These are phyloP conservation scores for Podospora comata DNA, from an alignment of 495 filamentous ascomycete species.

Conservation along the genomic window DNA sequence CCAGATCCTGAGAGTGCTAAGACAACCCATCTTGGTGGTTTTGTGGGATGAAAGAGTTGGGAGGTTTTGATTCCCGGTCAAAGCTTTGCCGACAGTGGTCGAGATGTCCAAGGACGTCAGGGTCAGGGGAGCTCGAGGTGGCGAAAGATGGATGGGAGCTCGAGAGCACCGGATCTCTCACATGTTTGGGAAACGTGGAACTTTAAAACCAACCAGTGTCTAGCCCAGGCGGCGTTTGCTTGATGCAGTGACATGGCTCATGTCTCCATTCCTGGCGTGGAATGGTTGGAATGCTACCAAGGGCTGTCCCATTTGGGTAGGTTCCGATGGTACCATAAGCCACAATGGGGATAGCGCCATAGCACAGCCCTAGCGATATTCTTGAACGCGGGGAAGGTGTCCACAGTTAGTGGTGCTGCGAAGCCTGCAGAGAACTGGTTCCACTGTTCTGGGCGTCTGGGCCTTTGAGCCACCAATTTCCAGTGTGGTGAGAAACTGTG, in stretches of 20 bases:
- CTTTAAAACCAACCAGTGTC: not conserved
- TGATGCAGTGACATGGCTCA: not conserved
- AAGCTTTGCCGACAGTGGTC: not conserved
- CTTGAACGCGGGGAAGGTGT: not conserved
- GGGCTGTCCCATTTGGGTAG: not conserved
- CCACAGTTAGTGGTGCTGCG: not conserved
- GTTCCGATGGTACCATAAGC: not conserved
- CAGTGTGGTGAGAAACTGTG: not conserved
- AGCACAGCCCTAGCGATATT: not conserved
- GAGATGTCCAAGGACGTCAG: not conserved
- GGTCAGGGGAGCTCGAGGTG: not conserved
- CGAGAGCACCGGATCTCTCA: not conserved
- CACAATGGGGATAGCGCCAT: not conserved
- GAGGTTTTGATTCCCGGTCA: not conserved
- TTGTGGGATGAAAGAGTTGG: not conserved
- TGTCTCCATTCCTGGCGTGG: not conserved
- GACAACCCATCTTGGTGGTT: not conserved
- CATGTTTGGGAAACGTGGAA: not conserved
- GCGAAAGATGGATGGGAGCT: not conserved
- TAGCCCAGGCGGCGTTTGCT: not conserved
- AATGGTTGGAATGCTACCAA: not conserved
- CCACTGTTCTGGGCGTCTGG: not conserved
- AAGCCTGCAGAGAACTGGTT: not conserved
- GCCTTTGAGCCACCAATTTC: not conserved
- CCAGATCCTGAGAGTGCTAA: not conserved